phyloP scores from a whole-genome alignment of 148 eudicot species.

The Pharnaceum exiguum region DNA sequence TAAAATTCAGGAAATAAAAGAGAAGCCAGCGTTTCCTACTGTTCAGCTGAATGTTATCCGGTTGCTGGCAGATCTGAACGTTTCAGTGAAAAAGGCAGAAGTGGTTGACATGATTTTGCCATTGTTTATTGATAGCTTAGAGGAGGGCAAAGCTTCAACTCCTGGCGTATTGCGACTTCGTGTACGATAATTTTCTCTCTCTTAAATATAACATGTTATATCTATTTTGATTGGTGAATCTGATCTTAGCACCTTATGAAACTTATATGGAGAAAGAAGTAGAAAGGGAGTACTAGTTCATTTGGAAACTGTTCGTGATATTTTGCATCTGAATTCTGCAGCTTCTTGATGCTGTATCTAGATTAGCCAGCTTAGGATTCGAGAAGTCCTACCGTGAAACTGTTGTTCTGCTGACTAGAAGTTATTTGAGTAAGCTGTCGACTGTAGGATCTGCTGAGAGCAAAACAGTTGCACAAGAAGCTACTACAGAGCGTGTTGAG shows the following conservation, averaged over 20 bases:
- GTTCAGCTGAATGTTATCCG: constrained; percentile 83
- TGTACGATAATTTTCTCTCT: constrained; percentile 37
- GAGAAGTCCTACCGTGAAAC: constrained; percentile 97
- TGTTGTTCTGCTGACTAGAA: constrained; percentile 86
- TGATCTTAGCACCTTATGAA: background rate
- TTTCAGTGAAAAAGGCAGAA: constrained; percentile 77
- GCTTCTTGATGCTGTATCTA: constrained; percentile 98
- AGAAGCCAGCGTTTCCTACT: constrained; percentile 62
- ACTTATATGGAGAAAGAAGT: no score
- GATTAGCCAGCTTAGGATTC: constrained; percentile 96
- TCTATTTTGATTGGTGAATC: background rate
- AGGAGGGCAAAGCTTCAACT: constrained; percentile 91
- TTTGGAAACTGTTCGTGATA: constrained; percentile 17
- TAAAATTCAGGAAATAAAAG: constrained; percentile 60
- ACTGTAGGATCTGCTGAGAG: constrained; percentile 87
- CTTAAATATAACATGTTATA: background rate
- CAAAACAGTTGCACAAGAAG: constrained; percentile 80
- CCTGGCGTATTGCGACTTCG: constrained; percentile 86
- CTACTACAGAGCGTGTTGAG: constrained; percentile 96
- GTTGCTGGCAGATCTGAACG: constrained; percentile 81
- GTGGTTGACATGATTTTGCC: constrained; percentile 93
- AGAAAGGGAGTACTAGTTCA: no score
- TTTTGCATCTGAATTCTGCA: constrained; percentile 38
- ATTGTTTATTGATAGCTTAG: constrained; percentile 79
- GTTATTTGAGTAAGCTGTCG: constrained; percentile 81